Evolutionary conservation across 768 basidiomycete genomes (phyloP).

Genomic region (Boletus patriciae): DNA sequence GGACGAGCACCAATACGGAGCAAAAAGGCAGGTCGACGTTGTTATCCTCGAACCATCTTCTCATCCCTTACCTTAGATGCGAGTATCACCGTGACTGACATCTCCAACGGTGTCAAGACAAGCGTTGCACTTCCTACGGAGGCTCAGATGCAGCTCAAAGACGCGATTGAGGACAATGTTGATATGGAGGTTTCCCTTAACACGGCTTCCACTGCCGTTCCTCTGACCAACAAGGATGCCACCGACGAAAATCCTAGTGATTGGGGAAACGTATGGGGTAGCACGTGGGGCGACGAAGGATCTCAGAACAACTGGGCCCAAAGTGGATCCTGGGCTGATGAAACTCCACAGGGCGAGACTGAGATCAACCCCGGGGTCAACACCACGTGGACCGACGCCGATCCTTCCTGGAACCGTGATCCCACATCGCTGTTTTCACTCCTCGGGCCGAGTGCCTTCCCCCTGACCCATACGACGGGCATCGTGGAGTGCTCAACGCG

Average conservation of each 20-base stretch:
- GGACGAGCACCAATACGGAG: slow-evolving; percentile 3
- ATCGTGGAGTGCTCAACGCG: slow-evolving; percentile 67
- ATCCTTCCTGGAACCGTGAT: slow-evolving; percentile 28
- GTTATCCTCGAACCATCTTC: background rate
- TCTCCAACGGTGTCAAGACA: slow-evolving; percentile 13
- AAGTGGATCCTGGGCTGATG: slow-evolving; percentile 3
- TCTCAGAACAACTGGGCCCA: slow-evolving; percentile 14
- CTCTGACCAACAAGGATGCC: background rate
- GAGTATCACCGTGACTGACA: slow-evolving; percentile 17
- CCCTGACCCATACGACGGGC: slow-evolving; percentile 62
- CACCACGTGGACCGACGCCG: slow-evolving; percentile 14
- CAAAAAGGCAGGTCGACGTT: slow-evolving; percentile 6
- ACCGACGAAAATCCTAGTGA: background rate
- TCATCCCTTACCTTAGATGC: slow-evolving; percentile 14
- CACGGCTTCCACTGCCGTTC: background rate
- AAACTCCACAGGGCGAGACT: slow-evolving; percentile 2
- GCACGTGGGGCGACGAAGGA: slow-evolving; percentile 14
- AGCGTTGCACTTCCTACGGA: slow-evolving; percentile 25
- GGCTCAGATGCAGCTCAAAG: slow-evolving; percentile 26
- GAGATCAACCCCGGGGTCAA: background rate
- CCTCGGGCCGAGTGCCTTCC: slow-evolving; percentile 57
- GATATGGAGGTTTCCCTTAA: slow-evolving; percentile 20
- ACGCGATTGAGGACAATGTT: slow-evolving; percentile 29
- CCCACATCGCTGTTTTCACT: slow-evolving; percentile 36
- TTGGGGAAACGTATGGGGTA: slow-evolving; percentile 10